These are phyloP conservation scores for Sphagnum contortum DNA, from an alignment of 225 moss, liverwort and hornwort genomes.

Conservation along the genomic window DNA sequence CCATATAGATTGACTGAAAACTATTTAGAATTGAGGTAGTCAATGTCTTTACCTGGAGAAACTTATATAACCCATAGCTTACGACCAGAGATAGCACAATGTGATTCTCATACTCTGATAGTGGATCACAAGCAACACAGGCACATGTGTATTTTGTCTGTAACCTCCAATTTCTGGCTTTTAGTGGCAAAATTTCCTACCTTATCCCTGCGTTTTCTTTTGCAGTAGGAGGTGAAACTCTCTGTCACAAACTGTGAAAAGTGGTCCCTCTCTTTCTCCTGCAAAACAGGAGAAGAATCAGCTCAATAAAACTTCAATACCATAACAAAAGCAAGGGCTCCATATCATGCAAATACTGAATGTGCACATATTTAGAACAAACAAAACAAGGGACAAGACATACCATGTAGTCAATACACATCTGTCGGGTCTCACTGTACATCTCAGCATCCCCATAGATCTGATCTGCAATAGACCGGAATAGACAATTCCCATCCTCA, in stretches of 20 bases:
- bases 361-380: too few relatives aligned
- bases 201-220: slow-evolving; percentile 76
- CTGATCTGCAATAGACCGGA: slow-evolving; percentile 88
- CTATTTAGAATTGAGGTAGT: too few relatives aligned
- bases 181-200: slow-evolving; percentile 12
- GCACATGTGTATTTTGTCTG: too few relatives aligned
- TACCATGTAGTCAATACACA: slow-evolving; percentile 99
- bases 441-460: slow-evolving; percentile 97
- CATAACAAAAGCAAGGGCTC: too few relatives aligned
- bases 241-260: slow-evolving; percentile 54
- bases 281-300: slow-evolving; percentile 3
- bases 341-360: too few relatives aligned
- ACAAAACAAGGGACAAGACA: slow-evolving; percentile 3
- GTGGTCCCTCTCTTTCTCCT: slow-evolving; percentile 79
- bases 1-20: too few relatives aligned
- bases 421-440: slow-evolving; percentile 94
- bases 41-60: too few relatives aligned
- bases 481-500: slow-evolving; percentile 94
- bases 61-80: too few relatives aligned
- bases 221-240: slow-evolving; percentile 53
- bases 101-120: too few relatives aligned
- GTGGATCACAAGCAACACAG: too few relatives aligned
- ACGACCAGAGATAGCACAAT: too few relatives aligned
- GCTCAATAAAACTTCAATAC: neutral
- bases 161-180: too few relatives aligned